A percentile compares a stretch with the other conserved stretches of the same genome.
Evolutionary conservation across 495 filamentous ascomycete genomes (phyloP).

Genomic region (Aspergillus bridgeri): DNA sequence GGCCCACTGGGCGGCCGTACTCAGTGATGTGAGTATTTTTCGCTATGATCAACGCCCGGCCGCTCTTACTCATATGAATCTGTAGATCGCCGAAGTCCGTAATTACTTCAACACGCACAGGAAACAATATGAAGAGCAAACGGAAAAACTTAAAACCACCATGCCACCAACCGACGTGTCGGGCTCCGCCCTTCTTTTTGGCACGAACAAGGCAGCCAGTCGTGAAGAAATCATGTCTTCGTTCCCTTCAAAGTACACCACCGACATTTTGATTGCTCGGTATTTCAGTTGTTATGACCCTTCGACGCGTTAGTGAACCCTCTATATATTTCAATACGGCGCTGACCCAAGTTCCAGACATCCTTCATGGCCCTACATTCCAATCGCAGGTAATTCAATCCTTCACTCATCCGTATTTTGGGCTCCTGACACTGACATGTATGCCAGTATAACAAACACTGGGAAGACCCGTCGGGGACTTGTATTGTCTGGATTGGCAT

Average conservation of each 20-base stretch:
- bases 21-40: conserved; percentile 63
- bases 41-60: conserved; percentile 7
- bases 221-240: conserved; percentile 73
- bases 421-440: conserved; percentile 3
- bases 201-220: conserved; percentile 59
- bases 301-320: conserved; percentile 57
- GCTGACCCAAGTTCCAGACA: conserved; percentile 54
- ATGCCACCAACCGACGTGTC: conserved; percentile 56
- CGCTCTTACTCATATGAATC: conserved; percentile 13
- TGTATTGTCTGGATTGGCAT: conserved; percentile 87
- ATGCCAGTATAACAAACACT: conserved; percentile 73
- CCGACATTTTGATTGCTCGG: conserved; percentile 72
- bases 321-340: conserved; percentile 9
- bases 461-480: conserved; percentile 77
- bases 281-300: conserved; percentile 73
- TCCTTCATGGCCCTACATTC: conserved; percentile 84
- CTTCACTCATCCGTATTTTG: not conserved
- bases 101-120: conserved; percentile 76
- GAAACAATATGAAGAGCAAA: conserved; percentile 64
- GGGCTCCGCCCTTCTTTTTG: conserved; percentile 71
- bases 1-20: conserved; percentile 84
- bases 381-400: conserved; percentile 52
- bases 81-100: conserved; percentile 85
- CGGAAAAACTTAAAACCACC: conserved; percentile 58
- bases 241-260: conserved; percentile 74